These are phyloP conservation scores for Phytophthora tubulina DNA, from an alignment of 352 stramenopile genomes.

Conservation along the genomic window DNA sequence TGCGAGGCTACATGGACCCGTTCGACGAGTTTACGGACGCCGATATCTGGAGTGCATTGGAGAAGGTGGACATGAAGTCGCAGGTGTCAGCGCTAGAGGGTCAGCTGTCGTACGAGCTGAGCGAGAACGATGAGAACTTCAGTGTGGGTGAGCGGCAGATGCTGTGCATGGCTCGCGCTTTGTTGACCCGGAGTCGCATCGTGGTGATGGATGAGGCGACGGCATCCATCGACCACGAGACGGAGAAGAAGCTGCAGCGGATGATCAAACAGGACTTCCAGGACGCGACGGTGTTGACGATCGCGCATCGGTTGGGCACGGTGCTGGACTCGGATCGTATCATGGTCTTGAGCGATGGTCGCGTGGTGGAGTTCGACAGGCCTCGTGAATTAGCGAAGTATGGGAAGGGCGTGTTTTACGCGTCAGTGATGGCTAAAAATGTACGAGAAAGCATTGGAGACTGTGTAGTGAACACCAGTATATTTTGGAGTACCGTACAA, in stretches of 20 bases:
- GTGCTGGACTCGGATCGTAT: conserved; percentile 64
- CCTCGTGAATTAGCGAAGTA: conserved; percentile 71
- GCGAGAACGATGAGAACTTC: conserved; percentile 1
- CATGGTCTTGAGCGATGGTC: conserved; percentile 82
- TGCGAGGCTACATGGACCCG: conserved; percentile 92
- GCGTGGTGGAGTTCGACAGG: conserved; percentile 88
- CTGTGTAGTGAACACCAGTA: conserved; percentile 14
- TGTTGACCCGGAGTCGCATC: no score
- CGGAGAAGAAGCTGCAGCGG: no score
- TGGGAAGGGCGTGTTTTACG: conserved; percentile 42
- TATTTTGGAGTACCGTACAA: no score
- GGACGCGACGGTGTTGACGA: conserved; percentile 92
- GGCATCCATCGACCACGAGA: no score
- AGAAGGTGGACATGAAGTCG: conserved; percentile 73
- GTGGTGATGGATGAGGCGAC: no score
- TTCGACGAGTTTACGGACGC: conserved; percentile 83
- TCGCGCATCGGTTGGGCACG: conserved; percentile 91
- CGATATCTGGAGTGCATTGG: conserved; percentile 80
- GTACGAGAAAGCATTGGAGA: no score
- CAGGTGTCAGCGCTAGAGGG: conserved; percentile 4
- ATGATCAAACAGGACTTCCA: no score
- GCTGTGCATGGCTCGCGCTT: no score
- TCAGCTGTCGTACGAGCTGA: background rate
- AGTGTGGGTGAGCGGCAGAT: no score
- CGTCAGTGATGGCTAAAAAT: conserved; percentile 19